Conservation (phyloP, 169 alveolate genomes). For the Eimeria sp. region DNA sequence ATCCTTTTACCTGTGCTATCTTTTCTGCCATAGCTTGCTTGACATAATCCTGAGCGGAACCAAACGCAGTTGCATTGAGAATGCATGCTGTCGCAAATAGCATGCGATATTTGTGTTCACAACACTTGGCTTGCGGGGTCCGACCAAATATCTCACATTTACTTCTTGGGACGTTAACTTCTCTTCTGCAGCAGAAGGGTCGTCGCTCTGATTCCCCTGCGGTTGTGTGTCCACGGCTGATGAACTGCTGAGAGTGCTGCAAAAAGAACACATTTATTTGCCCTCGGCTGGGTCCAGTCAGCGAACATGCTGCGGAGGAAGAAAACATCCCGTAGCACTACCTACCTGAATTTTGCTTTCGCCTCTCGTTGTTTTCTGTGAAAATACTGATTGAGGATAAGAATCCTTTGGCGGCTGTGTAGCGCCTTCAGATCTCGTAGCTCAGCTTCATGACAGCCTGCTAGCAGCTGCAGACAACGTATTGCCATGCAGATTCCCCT, state of each 20-base stretch:
- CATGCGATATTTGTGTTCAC: not conserved
- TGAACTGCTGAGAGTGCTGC: not conserved
- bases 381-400: not conserved
- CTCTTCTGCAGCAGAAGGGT: not conserved
- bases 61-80: not conserved
- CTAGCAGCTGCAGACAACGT: not conserved
- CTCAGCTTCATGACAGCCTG: slow-evolving; percentile 51
- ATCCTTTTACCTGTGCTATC: not conserved
- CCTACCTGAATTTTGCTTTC: slow-evolving; percentile 18
- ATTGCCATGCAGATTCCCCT: not conserved
- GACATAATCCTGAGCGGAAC: slow-evolving; percentile 36
- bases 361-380: slow-evolving; percentile 40
- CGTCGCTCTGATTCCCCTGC: not conserved
- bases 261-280: not conserved
- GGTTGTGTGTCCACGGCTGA: not conserved
- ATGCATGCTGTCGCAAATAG: not conserved
- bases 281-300: not conserved
- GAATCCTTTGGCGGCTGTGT: slow-evolving; percentile 43
- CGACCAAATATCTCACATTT: slow-evolving; percentile 20
- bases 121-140: not conserved
- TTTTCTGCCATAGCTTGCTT: slow-evolving; percentile 32
- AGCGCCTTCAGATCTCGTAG: slow-evolving; percentile 24
- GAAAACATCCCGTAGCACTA: not conserved
- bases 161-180: not conserved
- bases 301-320: not conserved